Conservation (phyloP, 2,329 filamentous ascomycete species). For the Verticillium tricorpus region DNA sequence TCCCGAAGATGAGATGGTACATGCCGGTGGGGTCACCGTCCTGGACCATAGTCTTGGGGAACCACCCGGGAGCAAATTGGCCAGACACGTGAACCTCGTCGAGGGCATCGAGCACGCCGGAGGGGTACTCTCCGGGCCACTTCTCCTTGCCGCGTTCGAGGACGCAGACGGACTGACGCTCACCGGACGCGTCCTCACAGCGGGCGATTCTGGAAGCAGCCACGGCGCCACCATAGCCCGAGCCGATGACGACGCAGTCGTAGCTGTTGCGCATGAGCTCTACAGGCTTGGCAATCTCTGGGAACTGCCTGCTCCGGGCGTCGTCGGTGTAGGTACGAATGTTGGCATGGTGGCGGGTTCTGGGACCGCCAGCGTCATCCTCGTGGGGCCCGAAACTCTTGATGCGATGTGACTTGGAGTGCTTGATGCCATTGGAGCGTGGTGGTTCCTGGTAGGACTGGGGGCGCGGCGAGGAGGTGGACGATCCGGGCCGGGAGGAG, state of each 20-base stretch:
- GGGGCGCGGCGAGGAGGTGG: conserved; percentile 6
- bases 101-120: conserved; percentile 37
- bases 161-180: conserved; percentile 53
- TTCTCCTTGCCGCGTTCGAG: conserved; percentile 61
- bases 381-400: conserved; percentile 23
- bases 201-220: conserved; percentile 62
- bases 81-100: conserved; percentile 54
- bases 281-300: conserved; percentile 52
- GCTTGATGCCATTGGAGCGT: conserved; percentile 11
- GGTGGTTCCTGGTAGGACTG: conserved; percentile 12
- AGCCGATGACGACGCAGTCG: conserved; percentile 64
- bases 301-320: conserved; percentile 29
- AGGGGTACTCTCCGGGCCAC: conserved; percentile 64
- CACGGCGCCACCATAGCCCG: conserved; percentile 64
- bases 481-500: conserved; percentile 7
- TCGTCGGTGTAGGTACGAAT: conserved; percentile 20
- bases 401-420: conserved; percentile 19
- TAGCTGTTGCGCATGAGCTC: conserved; percentile 54
- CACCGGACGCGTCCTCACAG: conserved; percentile 30
- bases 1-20: conserved; percentile 59
- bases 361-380: conserved; percentile 26
- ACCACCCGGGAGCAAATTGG: conserved; percentile 37
- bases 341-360: conserved; percentile 21
- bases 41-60: conserved; percentile 36
- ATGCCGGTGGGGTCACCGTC: conserved; percentile 54